Conservation (phyloP, 257 asterid genomes). For the Catharanthus roseus region DNA sequence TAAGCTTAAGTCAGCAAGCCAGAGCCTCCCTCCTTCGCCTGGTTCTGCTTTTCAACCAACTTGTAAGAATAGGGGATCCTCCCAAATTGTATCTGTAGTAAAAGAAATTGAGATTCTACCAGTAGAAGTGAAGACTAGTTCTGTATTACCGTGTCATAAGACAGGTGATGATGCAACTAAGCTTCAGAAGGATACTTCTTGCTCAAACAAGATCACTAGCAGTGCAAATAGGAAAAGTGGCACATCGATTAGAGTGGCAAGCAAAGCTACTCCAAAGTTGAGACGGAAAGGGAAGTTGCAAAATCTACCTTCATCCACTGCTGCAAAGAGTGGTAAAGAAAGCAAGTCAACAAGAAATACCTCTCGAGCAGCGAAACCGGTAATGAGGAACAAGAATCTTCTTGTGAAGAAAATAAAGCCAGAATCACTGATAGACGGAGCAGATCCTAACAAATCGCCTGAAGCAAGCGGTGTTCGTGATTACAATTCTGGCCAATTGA, state of each 20-base stretch:
- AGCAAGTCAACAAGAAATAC: constrained; percentile 38
- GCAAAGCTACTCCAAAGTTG: constrained; percentile 47
- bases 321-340: constrained; percentile 45
- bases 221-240: constrained; percentile 28
- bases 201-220: constrained; percentile 27
- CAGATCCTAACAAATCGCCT: constrained; percentile 17
- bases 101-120: constrained; percentile 25
- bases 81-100: constrained; percentile 15
- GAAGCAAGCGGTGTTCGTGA: constrained; percentile 26
- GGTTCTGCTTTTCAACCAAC: constrained; percentile 6
- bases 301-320: constrained; percentile 42
- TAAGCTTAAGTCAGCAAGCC: constrained; percentile 17
- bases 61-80: constrained; percentile 16
- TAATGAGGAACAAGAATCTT: constrained; percentile 48
- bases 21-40: constrained; percentile 23
- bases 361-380: constrained; percentile 54
- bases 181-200: constrained; percentile 18
- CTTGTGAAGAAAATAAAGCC: constrained; percentile 50
- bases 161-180: constrained; percentile 24
- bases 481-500: constrained; percentile 28
- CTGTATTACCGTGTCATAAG: constrained; percentile 19
- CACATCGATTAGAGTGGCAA: constrained; percentile 32
- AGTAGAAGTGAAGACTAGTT: constrained; percentile 13
- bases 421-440: constrained; percentile 25
- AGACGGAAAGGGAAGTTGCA: constrained; percentile 52